Evolutionary conservation across 2,329 filamentous ascomycete species (phyloP).

Genomic region (Tolypocladium tropicale): DNA sequence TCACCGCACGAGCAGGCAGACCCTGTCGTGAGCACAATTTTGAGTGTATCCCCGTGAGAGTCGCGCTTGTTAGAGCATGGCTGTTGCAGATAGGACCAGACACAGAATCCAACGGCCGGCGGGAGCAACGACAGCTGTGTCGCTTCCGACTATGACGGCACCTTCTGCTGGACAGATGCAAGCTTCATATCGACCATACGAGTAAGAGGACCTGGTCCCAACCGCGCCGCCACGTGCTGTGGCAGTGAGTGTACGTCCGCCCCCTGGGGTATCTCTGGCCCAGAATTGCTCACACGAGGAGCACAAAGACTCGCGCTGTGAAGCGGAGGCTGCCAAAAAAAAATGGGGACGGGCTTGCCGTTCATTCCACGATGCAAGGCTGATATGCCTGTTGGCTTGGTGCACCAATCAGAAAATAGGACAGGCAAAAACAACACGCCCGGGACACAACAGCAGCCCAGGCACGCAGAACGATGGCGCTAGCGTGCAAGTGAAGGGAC

Average conservation of each 20-base stretch:
- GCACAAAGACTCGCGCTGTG: too few relatives aligned
- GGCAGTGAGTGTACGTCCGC: background rate
- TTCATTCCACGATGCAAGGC: constrained; percentile 1
- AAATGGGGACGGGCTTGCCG: background rate
- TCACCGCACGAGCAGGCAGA: too few relatives aligned
- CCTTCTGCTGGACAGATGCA: background rate
- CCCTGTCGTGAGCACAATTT: too few relatives aligned
- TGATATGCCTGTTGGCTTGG: background rate
- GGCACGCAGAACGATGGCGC: background rate
- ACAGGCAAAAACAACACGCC: background rate
- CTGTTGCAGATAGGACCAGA: too few relatives aligned
- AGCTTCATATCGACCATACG: background rate
- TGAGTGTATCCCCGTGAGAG: background rate
- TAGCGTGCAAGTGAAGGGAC: background rate
- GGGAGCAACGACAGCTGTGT: too few relatives aligned
- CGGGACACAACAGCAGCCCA: background rate
- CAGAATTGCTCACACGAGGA: too few relatives aligned
- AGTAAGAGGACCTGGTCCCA: too few relatives aligned
- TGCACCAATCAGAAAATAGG: constrained; percentile 1
- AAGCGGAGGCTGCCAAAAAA: background rate
- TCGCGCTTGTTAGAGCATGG: background rate
- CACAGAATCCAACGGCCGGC: too few relatives aligned
- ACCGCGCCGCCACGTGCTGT: background rate
- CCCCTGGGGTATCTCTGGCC: background rate
- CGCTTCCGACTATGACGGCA: background rate